Evolutionary conservation across 495 filamentous ascomycete genomes (phyloP).

Genomic region (Astrothelium macrocarpum): DNA sequence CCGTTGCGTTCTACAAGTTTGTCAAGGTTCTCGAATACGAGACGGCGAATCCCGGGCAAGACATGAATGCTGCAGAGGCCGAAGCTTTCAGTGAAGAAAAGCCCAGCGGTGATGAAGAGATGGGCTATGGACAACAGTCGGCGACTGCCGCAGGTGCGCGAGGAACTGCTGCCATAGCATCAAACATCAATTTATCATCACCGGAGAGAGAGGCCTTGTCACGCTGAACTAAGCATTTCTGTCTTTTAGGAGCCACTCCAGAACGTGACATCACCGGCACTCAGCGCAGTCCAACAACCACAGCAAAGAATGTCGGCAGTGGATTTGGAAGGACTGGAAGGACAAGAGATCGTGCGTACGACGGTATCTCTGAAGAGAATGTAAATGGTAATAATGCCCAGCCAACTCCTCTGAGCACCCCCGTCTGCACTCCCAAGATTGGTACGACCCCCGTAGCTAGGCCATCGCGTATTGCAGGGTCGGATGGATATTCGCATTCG

Average conservation of each 20-base stretch:
- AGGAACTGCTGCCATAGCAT: neutral
- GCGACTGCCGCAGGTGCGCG: neutral
- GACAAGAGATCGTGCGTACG: neutral
- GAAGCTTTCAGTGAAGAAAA: slow-evolving; percentile 1
- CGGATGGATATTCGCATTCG: neutral
- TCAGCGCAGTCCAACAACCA: neutral
- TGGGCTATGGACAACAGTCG: neutral
- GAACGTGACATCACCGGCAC: slow-evolving; percentile 2
- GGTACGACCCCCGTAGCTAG: neutral
- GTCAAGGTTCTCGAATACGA: slow-evolving; percentile 58
- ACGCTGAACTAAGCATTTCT: neutral
- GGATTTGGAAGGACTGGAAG: neutral
- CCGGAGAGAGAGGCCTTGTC: slow-evolving; percentile 1
- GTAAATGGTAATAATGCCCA: neutral
- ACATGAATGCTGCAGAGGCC: slow-evolving; percentile 26
- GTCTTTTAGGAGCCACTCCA: neutral
- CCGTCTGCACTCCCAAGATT: neutral
- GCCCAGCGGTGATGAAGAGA: neutral
- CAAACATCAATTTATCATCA: slow-evolving; percentile 2
- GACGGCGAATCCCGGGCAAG: slow-evolving; percentile 68
- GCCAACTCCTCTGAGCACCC: neutral
- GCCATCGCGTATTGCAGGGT: neutral
- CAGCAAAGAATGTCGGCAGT: neutral
- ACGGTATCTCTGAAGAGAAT: neutral
- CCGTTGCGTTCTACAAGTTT: slow-evolving; percentile 33